Base-by-base conservation (phyloP, 768 basidiomycete genomes). In the Aureoboletus auriporus region DNA sequence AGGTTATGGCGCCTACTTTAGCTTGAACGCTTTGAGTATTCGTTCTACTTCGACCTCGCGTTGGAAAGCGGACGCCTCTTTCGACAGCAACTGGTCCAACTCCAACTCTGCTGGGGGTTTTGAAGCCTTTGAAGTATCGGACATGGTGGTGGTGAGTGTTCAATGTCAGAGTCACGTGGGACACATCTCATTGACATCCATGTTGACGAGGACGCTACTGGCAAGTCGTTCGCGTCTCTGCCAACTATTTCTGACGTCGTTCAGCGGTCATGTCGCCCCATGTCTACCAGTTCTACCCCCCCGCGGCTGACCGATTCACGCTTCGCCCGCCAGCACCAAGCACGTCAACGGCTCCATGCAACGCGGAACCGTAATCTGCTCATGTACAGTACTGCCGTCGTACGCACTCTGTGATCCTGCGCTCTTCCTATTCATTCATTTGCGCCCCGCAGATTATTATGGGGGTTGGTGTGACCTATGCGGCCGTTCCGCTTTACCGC, bases 401-500 rank as follows among this genome's bases (percentile, higher is more conserved):
- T 93, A 72, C 48, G 87, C 71, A 4, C 37, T 40, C 36, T 17
- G 6, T 20, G 36, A 16, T 34, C 11, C 31, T 13, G 41, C 10
- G 13, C 11, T 26, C 16, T 42, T 17, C 39, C 39, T 6, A 12
- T 37, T 4, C 17, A 40, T 49, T 58, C 40, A 47, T 49, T 36
- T 33, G 9, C 11, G 6, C 29, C 23, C 20, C 33, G 10, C 52
- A 95, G 93, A 82, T 95, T 40, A 69, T 96, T 27, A 58, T 85
- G 27, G 86, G 83, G 3, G 70, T 89, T 4, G 95, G 95, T 13
- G 76, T 86, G 23, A 87, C 93, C n/a, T 99, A 99, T 64, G 96
- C 96, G 10, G 90, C 95, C 33, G 95, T 98, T 1, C 96, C 96
- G 0, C 75, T 97, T 13, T 99, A 99, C 68, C 86, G 96, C 52